A percentile compares a stretch with the other conserved stretches of the same genome.
Conservation (phyloP, 768 basidiomycete species). For the Auriculariales sp. region DNA sequence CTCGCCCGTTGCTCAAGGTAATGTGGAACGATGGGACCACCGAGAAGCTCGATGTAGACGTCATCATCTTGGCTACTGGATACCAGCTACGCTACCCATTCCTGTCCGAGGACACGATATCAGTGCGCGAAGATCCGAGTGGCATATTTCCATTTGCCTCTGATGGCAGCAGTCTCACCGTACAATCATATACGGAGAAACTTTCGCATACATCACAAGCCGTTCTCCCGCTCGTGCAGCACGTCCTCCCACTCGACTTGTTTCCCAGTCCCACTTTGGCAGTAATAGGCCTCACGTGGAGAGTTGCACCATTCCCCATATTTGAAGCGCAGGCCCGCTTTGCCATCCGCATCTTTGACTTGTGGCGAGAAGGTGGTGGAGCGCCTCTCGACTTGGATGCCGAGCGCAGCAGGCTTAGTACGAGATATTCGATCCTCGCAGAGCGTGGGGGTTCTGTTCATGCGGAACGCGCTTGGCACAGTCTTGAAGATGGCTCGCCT, state of each 20-base stretch:
- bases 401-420: constrained; percentile 34
- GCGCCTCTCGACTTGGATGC: constrained; percentile 25
- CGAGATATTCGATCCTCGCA: constrained; percentile 33
- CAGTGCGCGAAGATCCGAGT: constrained; percentile 23
- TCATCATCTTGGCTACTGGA: constrained; percentile 65
- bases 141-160: not conserved
- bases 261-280: constrained; percentile 36
- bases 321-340: constrained; percentile 67
- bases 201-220: constrained; percentile 51
- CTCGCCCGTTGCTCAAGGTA: too few relatives aligned
- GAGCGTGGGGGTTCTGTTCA: constrained; percentile 23
- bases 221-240: constrained; percentile 56
- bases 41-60: constrained; percentile 36
- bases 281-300: constrained; percentile 46
- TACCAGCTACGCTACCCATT: constrained; percentile 56
- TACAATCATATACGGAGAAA: constrained; percentile 32
- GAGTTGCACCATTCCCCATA: constrained; percentile 60
- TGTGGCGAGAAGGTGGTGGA: not conserved
- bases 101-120: constrained; percentile 26
- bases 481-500: too few relatives aligned
- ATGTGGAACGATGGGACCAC: constrained; percentile 43
- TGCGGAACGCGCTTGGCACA: constrained; percentile 29
- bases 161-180: too few relatives aligned
- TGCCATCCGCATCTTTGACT: constrained; percentile 36
- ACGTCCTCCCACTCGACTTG: constrained; percentile 48